A percentile compares a stretch with the other conserved stretches of the same genome.
Conservation (phyloP, 768 basidiomycete genomes). For the Trametes sanguinea region DNA sequence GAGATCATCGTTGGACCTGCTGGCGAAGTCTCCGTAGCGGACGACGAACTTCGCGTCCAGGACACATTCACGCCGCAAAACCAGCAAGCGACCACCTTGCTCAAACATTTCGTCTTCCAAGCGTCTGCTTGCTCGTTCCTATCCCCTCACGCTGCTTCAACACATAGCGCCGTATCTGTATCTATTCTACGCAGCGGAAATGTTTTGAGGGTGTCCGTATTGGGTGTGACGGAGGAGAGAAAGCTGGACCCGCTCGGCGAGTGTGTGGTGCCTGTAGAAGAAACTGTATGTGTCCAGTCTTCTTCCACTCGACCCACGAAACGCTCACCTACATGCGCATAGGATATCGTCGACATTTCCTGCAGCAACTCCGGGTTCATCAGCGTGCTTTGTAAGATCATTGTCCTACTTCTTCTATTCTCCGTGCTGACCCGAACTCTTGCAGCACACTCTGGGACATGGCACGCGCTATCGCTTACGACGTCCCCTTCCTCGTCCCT, state of each 20-base stretch:
- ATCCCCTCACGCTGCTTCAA: neutral
- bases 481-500: conserved; percentile 12
- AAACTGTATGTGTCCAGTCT: conserved; percentile 12
- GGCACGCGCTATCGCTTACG: conserved; percentile 21
- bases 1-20: conserved; percentile 38
- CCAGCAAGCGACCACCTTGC: conserved; percentile 18
- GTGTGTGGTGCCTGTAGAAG: conserved; percentile 13
- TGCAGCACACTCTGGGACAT: conserved; percentile 26
- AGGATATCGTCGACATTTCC: conserved; percentile 34
- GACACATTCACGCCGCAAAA: conserved; percentile 22
- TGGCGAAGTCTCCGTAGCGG: conserved; percentile 38
- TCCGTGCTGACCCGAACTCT: neutral
- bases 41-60: conserved; percentile 32
- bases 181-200: conserved; percentile 9
- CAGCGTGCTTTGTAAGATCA: conserved; percentile 33
- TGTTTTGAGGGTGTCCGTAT: conserved; percentile 7
- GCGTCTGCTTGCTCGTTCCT: conserved; percentile 26
- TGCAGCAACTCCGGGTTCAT: conserved; percentile 35
- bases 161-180: conserved; percentile 22
- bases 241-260: conserved; percentile 11
- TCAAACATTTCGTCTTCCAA: conserved; percentile 32
- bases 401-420: neutral
- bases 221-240: conserved; percentile 15
- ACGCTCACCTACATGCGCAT: neutral
- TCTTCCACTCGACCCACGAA: too few species aligned